Percentiles rank a stretch among this genome's conserved stretches.
These are phyloP conservation scores for Tagetes patula DNA, from an alignment of 129 eudicot species.

Conservation along the genomic window DNA sequence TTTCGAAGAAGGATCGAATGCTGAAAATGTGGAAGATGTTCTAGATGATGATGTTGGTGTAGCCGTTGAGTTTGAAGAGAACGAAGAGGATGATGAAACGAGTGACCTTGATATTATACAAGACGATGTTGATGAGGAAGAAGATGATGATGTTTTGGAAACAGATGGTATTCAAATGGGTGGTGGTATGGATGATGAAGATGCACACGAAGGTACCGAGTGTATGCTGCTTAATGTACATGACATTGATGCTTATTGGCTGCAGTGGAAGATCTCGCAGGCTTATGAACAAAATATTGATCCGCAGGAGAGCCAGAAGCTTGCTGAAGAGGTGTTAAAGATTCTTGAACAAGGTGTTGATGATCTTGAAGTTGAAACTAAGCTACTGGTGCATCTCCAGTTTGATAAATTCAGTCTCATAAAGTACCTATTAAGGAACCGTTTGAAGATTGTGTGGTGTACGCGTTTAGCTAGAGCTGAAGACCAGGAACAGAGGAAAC, in stretches of 20 bases:
- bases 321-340: constrained; percentile 83
- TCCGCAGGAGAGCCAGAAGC: constrained; percentile 82
- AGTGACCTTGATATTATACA: constrained; percentile 72
- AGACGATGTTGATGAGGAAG: constrained; percentile 79
- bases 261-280: constrained; percentile 85
- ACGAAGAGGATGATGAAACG: constrained; percentile 81
- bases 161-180: constrained; percentile 74
- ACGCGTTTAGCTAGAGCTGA: constrained; percentile 92
- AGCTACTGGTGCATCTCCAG: constrained; percentile 64
- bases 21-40: constrained; percentile 35
- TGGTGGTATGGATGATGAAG: constrained; percentile 85
- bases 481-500: constrained; percentile 74
- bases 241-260: constrained; percentile 96
- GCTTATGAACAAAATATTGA: constrained; percentile 90
- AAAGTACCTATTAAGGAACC: constrained; percentile 66
- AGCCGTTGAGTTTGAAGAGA: constrained; percentile 93
- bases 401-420: constrained; percentile 74
- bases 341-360: constrained; percentile 78
- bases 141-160: constrained; percentile 69
- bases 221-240: constrained; percentile 84
- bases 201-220: constrained; percentile 57
- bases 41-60: constrained; percentile 88
- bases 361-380: constrained; percentile 76
- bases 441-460: constrained; percentile 90
- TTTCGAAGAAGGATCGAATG: constrained; percentile 41